Base-by-base conservation (phyloP, 2,329 filamentous ascomycete species). In the Aspergillus pseudoterreus region DNA sequence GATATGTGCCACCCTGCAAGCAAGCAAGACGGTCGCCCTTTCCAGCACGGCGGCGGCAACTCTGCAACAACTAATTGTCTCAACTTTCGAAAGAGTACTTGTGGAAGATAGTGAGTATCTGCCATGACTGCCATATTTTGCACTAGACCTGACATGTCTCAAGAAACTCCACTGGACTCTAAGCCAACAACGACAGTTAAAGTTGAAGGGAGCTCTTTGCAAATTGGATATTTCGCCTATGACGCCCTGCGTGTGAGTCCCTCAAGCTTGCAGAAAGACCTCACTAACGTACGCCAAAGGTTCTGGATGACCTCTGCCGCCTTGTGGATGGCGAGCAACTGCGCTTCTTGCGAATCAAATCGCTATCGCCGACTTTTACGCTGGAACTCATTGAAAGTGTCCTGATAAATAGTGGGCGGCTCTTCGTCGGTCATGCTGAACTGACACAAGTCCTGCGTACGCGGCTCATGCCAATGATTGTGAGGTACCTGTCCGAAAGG, bases 21-120 rank as follows among this genome's bases (percentile, higher is more conserved):
- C 84, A 51, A 94, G 88, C 71, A 97, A 96, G 73, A 95, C 92
- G 74, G 84, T 86, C 22, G 91, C 95, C 47, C 91, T 99, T 61
- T 95, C 92, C 66, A 95, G 95, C 62, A 97, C 95, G 1, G 94
- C 94, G 9, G 90, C 92, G 22, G 94, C 94, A n/a, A 97, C 94
- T 2, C 76, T 99, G 49, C 92, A 96, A 71, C 94, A 97, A 70
- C 81, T 99, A 12, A 86, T 97, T 6, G 90, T 94, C 30, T 87
- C 89, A 0, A 88, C 96, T 0, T 97, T 96, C 71, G 94, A 97
- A 68, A 94, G 95, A 68, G 90, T 96, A 2, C 82, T 85, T 0
- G 75, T 77, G 5, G 91, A 96, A 75, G 91, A 96, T 67, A 85
- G 85, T 87, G 72, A 68, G 82, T 78, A 11, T 30, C 10, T 17